Evolutionary conservation across 1,139 yeast species (phyloP).

Genomic region (Geotrichum phurueaensis): DNA sequence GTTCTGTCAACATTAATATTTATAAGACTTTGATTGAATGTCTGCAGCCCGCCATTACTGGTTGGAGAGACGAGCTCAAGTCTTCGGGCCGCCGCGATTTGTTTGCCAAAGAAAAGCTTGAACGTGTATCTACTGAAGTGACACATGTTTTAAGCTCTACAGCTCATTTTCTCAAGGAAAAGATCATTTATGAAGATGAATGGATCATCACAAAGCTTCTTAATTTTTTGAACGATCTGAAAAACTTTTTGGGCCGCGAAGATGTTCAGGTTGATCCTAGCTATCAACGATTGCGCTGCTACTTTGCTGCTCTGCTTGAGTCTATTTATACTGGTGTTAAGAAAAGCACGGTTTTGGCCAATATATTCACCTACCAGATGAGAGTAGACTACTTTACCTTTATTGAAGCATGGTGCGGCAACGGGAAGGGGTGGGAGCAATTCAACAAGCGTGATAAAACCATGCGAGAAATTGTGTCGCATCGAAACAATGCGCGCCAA

Average conservation of each 20-base stretch:
- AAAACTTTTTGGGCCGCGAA: constrained; percentile 53
- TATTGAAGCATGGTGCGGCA: constrained; percentile 92
- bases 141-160: constrained; percentile 73
- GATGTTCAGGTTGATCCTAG: constrained; percentile 61
- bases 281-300: constrained; percentile 70
- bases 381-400: constrained; percentile 75
- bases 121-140: constrained; percentile 64
- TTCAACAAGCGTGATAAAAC: constrained; percentile 61
- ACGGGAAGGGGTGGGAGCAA: constrained; percentile 58
- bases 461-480: constrained; percentile 43
- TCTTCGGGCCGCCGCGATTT: constrained; percentile 20
- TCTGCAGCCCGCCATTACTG: constrained; percentile 55
- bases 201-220: constrained; percentile 64
- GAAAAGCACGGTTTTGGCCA: constrained; percentile 39
- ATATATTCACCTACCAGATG: constrained; percentile 78
- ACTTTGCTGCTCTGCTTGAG: constrained; percentile 73
- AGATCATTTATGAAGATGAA: constrained; percentile 54
- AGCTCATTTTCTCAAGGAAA: constrained; percentile 53
- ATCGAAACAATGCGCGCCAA: constrained; percentile 28
- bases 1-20: constrained; percentile 85
- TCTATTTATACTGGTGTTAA: constrained; percentile 54
- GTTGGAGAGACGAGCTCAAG: constrained; percentile 28
- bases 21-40: constrained; percentile 78
- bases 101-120: constrained; percentile 36
- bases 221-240: constrained; percentile 57